Evolutionary conservation across 2,329 filamentous ascomycete genomes (phyloP).

Genomic region (Colletotrichum plurivorum): DNA sequence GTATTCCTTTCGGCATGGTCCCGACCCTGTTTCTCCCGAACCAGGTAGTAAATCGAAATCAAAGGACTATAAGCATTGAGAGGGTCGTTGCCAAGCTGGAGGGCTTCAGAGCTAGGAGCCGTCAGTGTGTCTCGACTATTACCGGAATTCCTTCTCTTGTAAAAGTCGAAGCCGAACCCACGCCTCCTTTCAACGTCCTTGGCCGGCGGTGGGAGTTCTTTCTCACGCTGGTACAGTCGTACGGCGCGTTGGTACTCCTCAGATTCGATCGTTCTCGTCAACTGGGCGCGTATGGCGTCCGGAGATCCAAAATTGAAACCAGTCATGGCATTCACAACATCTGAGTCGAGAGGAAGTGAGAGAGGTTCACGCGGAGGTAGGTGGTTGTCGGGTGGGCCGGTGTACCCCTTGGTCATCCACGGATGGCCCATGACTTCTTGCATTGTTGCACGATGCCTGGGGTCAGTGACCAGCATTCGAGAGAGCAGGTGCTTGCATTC

Average conservation of each 20-base stretch:
- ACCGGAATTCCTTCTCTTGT: conserved; percentile 91
- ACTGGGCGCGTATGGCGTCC: conserved; percentile 84
- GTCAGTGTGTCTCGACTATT: conserved; percentile 90
- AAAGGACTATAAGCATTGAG: conserved; percentile 94
- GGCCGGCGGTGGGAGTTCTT: conserved; percentile 68
- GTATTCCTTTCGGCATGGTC: conserved; percentile 69
- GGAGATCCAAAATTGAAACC: conserved; percentile 96
- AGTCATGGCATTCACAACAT: conserved; percentile 93
- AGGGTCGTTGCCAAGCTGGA: conserved; percentile 87
- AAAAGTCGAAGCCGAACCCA: conserved; percentile 94
- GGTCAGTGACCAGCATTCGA: conserved; percentile 96
- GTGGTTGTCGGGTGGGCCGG: conserved; percentile 88
- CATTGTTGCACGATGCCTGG: conserved; percentile 86
- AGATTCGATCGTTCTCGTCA: conserved; percentile 89
- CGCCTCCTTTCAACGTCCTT: conserved; percentile 85
- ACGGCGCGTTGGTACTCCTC: conserved; percentile 93
- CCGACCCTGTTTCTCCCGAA: conserved; percentile 92
- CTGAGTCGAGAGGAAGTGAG: conserved; percentile 84
- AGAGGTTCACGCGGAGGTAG: conserved; percentile 87
- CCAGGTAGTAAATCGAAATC: conserved; percentile 94
- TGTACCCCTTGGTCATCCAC: conserved; percentile 96
- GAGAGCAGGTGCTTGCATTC: conserved; percentile 95
- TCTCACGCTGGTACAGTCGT: conserved; percentile 78
- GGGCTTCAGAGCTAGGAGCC: conserved; percentile 86
- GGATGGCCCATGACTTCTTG: conserved; percentile 94